A percentile compares a stretch with the other conserved stretches of the same genome.
These are phyloP conservation scores for Annona cherimola DNA, from an alignment of 164 flowering plant genomes.

Conservation along the genomic window DNA sequence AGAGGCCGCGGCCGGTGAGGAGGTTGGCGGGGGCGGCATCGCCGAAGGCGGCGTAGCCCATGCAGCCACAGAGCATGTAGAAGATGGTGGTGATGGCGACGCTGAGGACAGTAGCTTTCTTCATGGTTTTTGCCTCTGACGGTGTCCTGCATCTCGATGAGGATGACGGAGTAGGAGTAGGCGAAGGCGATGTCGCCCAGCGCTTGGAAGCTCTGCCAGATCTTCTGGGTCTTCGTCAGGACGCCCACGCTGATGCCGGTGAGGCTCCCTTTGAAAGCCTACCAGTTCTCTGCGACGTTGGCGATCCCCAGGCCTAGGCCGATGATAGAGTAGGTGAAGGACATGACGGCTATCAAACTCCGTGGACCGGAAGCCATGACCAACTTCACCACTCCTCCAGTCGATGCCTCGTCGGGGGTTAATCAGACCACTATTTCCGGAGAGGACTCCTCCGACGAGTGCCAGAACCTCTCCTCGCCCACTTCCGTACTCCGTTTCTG, in stretches of 20 bases:
- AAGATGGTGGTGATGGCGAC: constrained; percentile 42
- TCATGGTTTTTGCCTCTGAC: constrained; percentile 56
- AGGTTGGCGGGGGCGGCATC: constrained; percentile 52
- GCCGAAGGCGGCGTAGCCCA: constrained; percentile 74
- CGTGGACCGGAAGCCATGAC: no score
- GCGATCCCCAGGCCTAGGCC: no score
- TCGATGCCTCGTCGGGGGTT: no score
- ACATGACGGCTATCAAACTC: no score
- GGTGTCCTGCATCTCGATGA: constrained; percentile 70
- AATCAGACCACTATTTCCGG: no score
- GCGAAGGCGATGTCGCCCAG: constrained; percentile 72
- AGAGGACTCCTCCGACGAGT: no score
- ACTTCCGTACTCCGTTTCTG: no score
- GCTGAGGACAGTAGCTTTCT: constrained; percentile 42
- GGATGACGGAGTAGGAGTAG: constrained; percentile 53
- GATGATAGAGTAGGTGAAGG: no score
- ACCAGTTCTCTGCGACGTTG: no score
- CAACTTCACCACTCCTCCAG: no score
- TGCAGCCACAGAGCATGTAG: constrained; percentile 64
- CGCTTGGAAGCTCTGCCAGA: constrained; percentile 70
- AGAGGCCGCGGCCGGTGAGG: constrained; percentile 62
- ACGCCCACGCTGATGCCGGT: constrained; percentile 59
- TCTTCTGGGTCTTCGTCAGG: constrained; percentile 45
- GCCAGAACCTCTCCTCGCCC: no score
- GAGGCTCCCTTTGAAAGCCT: constrained; percentile 44